A percentile compares a stretch with the other conserved stretches of the same genome.
These are phyloP conservation scores for Lactarius quietus DNA, from an alignment of 768 basidiomycete genomes.

Conservation along the genomic window DNA sequence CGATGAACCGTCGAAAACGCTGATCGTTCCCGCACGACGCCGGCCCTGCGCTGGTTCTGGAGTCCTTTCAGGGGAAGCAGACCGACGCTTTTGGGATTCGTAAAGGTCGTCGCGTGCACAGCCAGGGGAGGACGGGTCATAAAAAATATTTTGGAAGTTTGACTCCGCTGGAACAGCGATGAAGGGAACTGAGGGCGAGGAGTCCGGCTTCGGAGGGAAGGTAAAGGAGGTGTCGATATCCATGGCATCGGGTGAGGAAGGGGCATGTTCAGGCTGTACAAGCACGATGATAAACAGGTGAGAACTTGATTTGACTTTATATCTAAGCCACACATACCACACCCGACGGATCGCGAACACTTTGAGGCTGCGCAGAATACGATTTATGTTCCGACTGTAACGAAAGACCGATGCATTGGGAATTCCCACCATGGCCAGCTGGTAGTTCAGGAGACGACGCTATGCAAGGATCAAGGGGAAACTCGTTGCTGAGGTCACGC, in stretches of 20 bases:
- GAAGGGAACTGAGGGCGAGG: constrained; percentile 27
- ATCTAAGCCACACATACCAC: constrained; percentile 28
- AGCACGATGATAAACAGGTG: not conserved
- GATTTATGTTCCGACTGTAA: constrained; percentile 50
- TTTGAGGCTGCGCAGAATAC: constrained; percentile 28
- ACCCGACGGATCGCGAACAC: constrained; percentile 28
- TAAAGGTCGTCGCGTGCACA: constrained; percentile 28
- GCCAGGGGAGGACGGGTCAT: constrained; percentile 49
- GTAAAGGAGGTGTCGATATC: constrained; percentile 60
- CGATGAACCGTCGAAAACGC: constrained; percentile 38
- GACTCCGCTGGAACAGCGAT: constrained; percentile 29
- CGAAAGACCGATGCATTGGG: constrained; percentile 62
- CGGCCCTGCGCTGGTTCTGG: constrained; percentile 18
- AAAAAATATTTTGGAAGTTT: constrained; percentile 57
- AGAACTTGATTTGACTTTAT: constrained; percentile 5
- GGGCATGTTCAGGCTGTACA: constrained; percentile 37
- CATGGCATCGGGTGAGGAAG: constrained; percentile 60
- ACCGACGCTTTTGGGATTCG: constrained; percentile 36
- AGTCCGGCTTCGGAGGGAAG: constrained; percentile 24
- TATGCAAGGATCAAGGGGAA: constrained; percentile 30
- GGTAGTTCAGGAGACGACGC: constrained; percentile 36
- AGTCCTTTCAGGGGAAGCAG: constrained; percentile 30
- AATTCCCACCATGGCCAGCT: constrained; percentile 43
- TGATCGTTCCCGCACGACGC: constrained; percentile 23
- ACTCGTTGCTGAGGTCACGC: constrained; percentile 62